Evolutionary conservation across 495 filamentous ascomycete genomes (phyloP).

Genomic region (Sporormia fimetaria): DNA sequence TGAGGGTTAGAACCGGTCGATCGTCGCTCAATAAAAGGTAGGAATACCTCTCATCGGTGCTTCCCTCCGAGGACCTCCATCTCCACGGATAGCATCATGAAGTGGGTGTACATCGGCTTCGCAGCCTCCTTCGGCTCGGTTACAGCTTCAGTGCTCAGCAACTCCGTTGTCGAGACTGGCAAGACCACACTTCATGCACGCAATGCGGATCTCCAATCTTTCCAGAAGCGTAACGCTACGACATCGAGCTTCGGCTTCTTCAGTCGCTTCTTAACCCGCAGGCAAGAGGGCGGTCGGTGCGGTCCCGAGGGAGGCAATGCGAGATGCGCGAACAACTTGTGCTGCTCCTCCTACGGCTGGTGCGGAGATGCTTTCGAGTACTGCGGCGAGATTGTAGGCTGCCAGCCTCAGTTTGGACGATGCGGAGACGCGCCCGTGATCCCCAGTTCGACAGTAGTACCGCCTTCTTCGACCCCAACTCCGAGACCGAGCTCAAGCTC

Average conservation of each 20-base stretch:
- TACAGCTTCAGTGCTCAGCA: not conserved
- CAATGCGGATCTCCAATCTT: too few relatives aligned
- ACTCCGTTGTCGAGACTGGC: not conserved
- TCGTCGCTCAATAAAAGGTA: not conserved
- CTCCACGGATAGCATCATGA: not conserved
- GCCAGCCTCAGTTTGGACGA: conserved; percentile 16
- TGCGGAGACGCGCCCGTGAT: conserved; percentile 9
- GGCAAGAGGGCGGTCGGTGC: conserved; percentile 12
- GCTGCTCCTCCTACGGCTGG: conserved; percentile 16
- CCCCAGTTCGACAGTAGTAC: not conserved
- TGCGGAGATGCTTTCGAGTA: conserved; percentile 14
- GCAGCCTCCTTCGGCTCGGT: not conserved
- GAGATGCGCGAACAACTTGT: conserved; percentile 6
- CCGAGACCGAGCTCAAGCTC: conserved; percentile 1
- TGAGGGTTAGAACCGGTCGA: not conserved
- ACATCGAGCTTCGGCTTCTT: not conserved
- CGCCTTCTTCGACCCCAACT: not conserved
- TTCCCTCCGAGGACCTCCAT: not conserved
- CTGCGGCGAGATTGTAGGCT: conserved; percentile 15
- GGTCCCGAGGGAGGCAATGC: conserved; percentile 6
- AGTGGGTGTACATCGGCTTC: conserved; percentile 1
- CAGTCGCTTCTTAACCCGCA: not conserved
- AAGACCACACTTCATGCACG: not conserved
- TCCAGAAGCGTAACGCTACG: conserved; percentile 2
- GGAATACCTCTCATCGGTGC: not conserved